phyloP scores from a whole-genome alignment of 257 asterid genomes.

The Solanum medicagineum region DNA sequence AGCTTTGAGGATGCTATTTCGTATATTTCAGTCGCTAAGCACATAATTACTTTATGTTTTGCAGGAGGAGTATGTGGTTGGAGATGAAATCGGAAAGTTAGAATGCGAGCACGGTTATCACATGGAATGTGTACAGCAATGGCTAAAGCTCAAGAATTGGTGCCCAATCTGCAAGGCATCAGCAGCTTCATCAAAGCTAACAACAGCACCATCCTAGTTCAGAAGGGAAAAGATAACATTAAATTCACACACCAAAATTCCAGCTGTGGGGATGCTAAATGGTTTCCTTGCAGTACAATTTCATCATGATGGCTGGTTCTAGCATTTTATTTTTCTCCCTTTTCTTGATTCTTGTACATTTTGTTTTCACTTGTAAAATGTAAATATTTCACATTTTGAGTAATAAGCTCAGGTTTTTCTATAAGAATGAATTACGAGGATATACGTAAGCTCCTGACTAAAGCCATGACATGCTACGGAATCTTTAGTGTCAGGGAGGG shows the following conservation, averaged over 20 bases:
- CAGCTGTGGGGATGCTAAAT: neutral
- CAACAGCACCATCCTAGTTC: neutral
- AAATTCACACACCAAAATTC: neutral
- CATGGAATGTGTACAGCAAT: slow-evolving; percentile 42
- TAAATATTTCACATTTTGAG: neutral
- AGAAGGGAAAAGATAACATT: neutral
- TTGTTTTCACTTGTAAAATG: neutral
- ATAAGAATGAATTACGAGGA: neutral
- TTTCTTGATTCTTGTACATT: neutral
- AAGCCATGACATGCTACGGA: neutral
- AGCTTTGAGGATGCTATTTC: neutral
- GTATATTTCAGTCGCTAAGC: neutral
- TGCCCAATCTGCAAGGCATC: slow-evolving; percentile 90
- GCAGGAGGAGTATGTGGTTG: slow-evolving; percentile 67
- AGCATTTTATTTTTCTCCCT: neutral
- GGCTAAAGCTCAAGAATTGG: slow-evolving; percentile 81
- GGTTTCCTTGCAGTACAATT: neutral
- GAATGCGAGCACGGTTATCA: slow-evolving; percentile 67
- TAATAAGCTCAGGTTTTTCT: neutral
- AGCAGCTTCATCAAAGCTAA: slow-evolving; percentile 13
- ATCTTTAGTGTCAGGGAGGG: neutral
- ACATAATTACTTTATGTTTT: neutral
- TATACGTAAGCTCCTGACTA: neutral
- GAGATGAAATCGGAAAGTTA: slow-evolving; percentile 62
- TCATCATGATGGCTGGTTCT: neutral